Conservation (phyloP, 768 basidiomycete species). For the Trametes maxima region DNA sequence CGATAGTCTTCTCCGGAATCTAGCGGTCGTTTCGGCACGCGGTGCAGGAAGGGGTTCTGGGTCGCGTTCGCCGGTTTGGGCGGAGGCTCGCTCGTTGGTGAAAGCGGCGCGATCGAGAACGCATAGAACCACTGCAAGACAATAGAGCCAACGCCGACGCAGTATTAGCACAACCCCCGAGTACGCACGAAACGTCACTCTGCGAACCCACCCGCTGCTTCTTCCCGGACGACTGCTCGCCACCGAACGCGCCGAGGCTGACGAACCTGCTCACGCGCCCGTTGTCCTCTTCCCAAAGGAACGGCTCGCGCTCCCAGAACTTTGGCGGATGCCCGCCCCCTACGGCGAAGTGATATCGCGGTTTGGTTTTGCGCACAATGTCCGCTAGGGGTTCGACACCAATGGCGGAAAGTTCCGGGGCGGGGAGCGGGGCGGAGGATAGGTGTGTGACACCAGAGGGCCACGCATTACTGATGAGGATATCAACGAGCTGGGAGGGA, state of each 20-base stretch:
- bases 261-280: conserved; percentile 78
- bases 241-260: conserved; percentile 87
- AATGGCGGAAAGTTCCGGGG: conserved; percentile 45
- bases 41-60: conserved; percentile 63
- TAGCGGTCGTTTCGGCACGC: conserved; percentile 54
- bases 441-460: conserved; percentile 65
- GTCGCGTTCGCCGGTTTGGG: conserved; percentile 64
- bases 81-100: conserved; percentile 36
- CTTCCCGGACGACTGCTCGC: conserved; percentile 57
- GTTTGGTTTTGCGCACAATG: conserved; percentile 64
- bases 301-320: conserved; percentile 98
- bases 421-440: conserved; percentile 51
- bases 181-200: not conserved
- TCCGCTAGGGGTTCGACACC: conserved; percentile 67
- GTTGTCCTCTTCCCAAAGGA: conserved; percentile 74
- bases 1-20: conserved; percentile 58
- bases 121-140: conserved; percentile 92
- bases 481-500: conserved; percentile 70
- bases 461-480: conserved; percentile 82
- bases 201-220: conserved; percentile 74
- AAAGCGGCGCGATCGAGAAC: conserved; percentile 72
- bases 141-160: conserved; percentile 2
- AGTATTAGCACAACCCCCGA: not conserved
- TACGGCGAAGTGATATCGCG: conserved; percentile 86
- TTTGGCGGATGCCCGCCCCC: conserved; percentile 62